These are phyloP conservation scores for Magnaporthiopsis incrustans DNA, from an alignment of 2,329 filamentous ascomycete species.

Conservation along the genomic window DNA sequence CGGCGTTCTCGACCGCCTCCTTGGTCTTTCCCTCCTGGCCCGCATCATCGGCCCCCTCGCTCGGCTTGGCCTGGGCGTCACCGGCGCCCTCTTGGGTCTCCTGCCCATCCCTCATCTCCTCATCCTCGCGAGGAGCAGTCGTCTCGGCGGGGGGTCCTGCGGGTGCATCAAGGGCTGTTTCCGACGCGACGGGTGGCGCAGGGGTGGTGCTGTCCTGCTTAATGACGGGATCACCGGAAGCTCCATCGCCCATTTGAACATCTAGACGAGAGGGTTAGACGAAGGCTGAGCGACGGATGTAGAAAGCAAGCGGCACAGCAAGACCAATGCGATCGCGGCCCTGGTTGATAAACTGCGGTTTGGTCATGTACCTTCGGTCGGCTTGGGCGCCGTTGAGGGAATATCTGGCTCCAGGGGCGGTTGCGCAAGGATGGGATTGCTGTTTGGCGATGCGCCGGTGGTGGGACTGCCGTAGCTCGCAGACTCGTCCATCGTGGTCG, in stretches of 20 bases:
- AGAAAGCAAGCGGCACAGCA: not conserved
- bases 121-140: slow-evolving; percentile 56
- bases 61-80: slow-evolving; percentile 33
- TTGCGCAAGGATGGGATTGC: slow-evolving; percentile 49
- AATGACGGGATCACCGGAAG: slow-evolving; percentile 37
- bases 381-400: slow-evolving; percentile 17
- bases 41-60: slow-evolving; percentile 35
- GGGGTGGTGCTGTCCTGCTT: slow-evolving; percentile 56
- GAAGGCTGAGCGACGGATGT: not conserved
- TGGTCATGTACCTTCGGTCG: slow-evolving; percentile 36
- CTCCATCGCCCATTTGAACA: slow-evolving; percentile 53
- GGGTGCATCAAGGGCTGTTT: slow-evolving; percentile 64
- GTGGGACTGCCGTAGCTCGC: slow-evolving; percentile 49
- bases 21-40: slow-evolving; percentile 61
- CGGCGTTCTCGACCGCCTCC: slow-evolving; percentile 72
- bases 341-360: slow-evolving; percentile 1
- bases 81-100: slow-evolving; percentile 8
- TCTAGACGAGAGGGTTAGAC: slow-evolving; percentile 32
- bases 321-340: not conserved
- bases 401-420: slow-evolving; percentile 41
- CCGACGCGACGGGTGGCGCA: slow-evolving; percentile 42
- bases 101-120: slow-evolving; percentile 57
- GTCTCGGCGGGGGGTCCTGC: slow-evolving; percentile 55
- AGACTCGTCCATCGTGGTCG: slow-evolving; percentile 49
- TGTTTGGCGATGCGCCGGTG: slow-evolving; percentile 47